phyloP scores from a whole-genome alignment of 2,329 filamentous ascomycete species.

The Paecilomyces fulvus region DNA sequence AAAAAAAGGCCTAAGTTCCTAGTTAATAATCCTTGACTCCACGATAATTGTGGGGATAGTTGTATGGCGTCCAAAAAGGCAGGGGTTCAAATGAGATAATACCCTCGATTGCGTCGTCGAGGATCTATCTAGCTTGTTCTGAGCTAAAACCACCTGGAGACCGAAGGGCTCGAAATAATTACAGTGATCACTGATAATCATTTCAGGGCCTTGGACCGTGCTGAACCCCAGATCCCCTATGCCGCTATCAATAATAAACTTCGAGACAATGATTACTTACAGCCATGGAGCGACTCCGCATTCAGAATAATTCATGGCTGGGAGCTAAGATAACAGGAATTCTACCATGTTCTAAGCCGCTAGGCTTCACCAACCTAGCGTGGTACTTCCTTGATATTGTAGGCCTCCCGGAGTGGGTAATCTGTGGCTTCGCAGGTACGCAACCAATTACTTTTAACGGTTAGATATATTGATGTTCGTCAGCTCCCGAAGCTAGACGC shows the following conservation, averaged over 20 bases:
- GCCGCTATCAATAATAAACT: neutral
- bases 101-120: neutral
- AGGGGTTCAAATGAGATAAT: neutral
- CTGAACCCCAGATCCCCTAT: neutral
- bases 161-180: neutral
- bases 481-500: neutral
- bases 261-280: neutral
- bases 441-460: neutral
- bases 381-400: too few relatives aligned
- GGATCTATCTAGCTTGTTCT: neutral
- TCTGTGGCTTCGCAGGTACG: neutral
- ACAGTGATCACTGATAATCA: neutral
- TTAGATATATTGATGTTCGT: neutral
- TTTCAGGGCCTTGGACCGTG: neutral
- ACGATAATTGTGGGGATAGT: neutral
- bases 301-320: neutral
- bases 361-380: too few relatives aligned
- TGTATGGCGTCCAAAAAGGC: neutral
- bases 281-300: neutral
- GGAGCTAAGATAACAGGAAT: neutral
- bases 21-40: neutral
- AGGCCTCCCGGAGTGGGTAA: neutral
- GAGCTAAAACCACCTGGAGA: neutral
- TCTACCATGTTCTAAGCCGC: neutral
- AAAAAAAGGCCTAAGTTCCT: neutral